Base-by-base conservation (phyloP, 1,284 basidiomycete genomes). In the Apiotrichum gracile region DNA sequence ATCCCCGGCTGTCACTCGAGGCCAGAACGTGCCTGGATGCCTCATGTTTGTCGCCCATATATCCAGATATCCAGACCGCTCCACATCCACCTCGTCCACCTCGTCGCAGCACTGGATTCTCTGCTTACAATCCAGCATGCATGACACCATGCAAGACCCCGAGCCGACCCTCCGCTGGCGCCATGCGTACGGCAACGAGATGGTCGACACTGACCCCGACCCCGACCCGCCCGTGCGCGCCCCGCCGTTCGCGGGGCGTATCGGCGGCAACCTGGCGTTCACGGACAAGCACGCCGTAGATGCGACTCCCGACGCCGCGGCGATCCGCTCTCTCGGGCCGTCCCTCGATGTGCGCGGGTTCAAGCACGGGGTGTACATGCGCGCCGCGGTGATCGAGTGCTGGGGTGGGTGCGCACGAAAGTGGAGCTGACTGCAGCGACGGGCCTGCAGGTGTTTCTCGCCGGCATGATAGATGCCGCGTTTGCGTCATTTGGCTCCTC, bases 191-290 rank as follows among this genome's bases (percentile, higher is more conserved):
- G n/a, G n/a, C n/a, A n/a, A n/a, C n/a, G n/a, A n/a, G n/a, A n/a
- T n/a, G n/a, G n/a, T n/a, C n/a, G n/a, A n/a, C n/a, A n/a, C n/a
- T n/a, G n/a, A n/a, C n/a, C n/a, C n/a, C n/a, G n/a, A n/a, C n/a
- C n/a, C n/a, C n/a, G n/a, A n/a, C n/a, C n/a, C n/a, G n/a, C n/a
- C n/a, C 31, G 31, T 31, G 31, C 31, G 31, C 9, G 22, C 21
- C 12, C 40, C 27, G 4, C 49, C 49, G 4, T 45, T 51, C 49
- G 49, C 49, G 3, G 49, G 49, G 2, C 49, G 49, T 14, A 31
- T 51, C 16, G 49, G 49, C 25, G 49, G 42, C 14, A 51, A 45
- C 42, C 42, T 45, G 19, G 49, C 24, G 16, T 45, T 51, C 42
- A 29, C n/a, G n/a, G n/a, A n/a, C 24, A 37, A 37, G 16, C 19